Conservation (phyloP, 1,284 basidiomycete species). For the Golubevia pallescens region DNA sequence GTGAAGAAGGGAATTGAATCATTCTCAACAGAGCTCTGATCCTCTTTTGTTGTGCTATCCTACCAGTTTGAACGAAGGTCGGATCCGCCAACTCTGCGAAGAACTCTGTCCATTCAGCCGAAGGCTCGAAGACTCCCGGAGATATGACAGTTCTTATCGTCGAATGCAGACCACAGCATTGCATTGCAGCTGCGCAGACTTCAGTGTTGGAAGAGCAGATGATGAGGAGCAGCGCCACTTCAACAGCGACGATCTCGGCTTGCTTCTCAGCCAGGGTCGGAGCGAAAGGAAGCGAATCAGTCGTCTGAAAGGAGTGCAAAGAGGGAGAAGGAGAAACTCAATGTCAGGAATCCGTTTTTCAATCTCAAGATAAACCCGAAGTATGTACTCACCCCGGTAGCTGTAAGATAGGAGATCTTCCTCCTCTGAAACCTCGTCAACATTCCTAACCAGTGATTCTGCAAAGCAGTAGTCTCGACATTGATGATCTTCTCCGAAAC, state of each 20-base stretch:
- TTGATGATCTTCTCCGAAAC: too few species aligned
- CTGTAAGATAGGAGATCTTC: not conserved
- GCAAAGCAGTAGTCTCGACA: too few species aligned
- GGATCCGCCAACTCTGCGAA: conserved; percentile 33
- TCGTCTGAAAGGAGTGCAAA: not conserved
- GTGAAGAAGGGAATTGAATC: conserved; percentile 72
- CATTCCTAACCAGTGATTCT: too few species aligned
- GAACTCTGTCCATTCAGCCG: conserved; percentile 32
- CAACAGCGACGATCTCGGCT: conserved; percentile 22
- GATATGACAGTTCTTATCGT: conserved; percentile 8
- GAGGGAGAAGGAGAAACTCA: not conserved
- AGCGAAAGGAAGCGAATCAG: conserved; percentile 16
- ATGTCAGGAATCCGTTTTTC: not conserved
- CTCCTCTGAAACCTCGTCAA: not conserved
- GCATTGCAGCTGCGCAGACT: conserved; percentile 41
- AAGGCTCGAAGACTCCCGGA: conserved; percentile 18
- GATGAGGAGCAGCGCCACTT: conserved; percentile 31
- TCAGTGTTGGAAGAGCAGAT: conserved; percentile 52
- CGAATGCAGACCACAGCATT: conserved; percentile 19
- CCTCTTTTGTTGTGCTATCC: conserved; percentile 79
- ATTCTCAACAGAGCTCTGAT: conserved; percentile 75
- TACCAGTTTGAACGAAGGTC: conserved; percentile 65
- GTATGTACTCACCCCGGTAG: not conserved
- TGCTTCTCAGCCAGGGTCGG: conserved; percentile 21
- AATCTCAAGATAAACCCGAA: not conserved